Base-by-base conservation (phyloP, 306 rosid genomes). In the Comarum palustre region DNA sequence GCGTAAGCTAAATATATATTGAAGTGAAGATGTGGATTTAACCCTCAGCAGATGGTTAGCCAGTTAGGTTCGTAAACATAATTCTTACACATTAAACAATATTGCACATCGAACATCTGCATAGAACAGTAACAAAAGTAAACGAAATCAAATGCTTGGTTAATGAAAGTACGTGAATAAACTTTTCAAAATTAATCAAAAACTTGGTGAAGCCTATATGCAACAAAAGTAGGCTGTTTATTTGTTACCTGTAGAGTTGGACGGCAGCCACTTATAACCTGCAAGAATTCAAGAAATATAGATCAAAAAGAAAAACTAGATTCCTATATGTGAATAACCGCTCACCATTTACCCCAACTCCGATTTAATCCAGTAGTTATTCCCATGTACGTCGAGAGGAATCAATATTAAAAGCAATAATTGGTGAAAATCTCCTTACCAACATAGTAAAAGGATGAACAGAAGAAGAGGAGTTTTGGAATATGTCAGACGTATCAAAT, bases 101-200 rank as follows among this genome's bases (percentile, higher is more conserved):
- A 48, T 17, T 48, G 55, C 55, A 22, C n/a, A 48, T 48, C 55
- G 55, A 48, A 48, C 55, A 48, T 48, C 55, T 48, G 55, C 55
- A 48, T 5, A 34, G 55, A 48, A 5, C 6, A 6, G 15, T 17
- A 48, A 47, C 52, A 47, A 6, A 17, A 48, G 55, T 48, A 22
- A 17, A 48, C 9, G 55, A 17, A 48, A 48, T 48, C 10, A 48
- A 48, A 17, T 20, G 22, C 55, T 48, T 5, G 55, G 19, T 17
- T 5, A 48, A 47, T 15, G n/a, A 47, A 47, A 47, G 8, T 47
- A 17, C 1, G 16, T 47, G 52, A 5, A 17, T 48, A 48, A 17
- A 48, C 0, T 5, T 48, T 17, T 1, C 6, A 48, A 6, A 48
- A 3, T 17, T 47, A 16, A 17, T 48, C 22, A 17, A 48, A 17